Evolutionary conservation across 768 basidiomycete genomes (phyloP), one percentile per base, ranked within the genome.

Genomic region (Amanita exitialis): DNA sequence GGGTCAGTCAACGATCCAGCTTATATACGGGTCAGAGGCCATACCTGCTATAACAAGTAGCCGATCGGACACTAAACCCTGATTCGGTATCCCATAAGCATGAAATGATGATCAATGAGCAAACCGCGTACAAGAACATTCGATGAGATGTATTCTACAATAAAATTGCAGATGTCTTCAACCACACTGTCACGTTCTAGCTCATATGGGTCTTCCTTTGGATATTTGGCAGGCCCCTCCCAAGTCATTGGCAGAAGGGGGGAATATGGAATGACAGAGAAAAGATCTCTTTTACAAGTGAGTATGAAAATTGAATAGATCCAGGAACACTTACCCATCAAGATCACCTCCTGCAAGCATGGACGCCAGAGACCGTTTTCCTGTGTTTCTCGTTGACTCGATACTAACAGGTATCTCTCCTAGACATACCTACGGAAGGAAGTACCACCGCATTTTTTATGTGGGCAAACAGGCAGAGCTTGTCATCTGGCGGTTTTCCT

Each of bases 121-220:
- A 6, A 15, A 18, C 7, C 6, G 59, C 74, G 16, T 64, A 88
- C 86, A 74, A 89, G 64, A 38, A 89, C 76, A 58, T 91, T 87
- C 0, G 87, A 88, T 55, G 86, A 76, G 61, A 92, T 88, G 50
- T 90, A 92, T 57, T 91, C 81, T 12, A 89, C 79, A 20, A 92
- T 69, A 57, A 92, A 91, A 51, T 91, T 73, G 54, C 84, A 86
- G 12, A 91, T 79, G 56, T 90, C 86, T 1, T 81, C 69, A 4
- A 88, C 75, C 0, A 72, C 78, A 50, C 79, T 78, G 6, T 77
- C 71, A 15, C 74, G 66, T 0, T 71, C 69, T 10, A 82, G 63
- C 3, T 61, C 64, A 39, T 63, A 66, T 1, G 75, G 64, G 0
- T 56, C 57, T 6, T 64, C 66, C 2, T 72, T 39, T 1, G 64